Base-by-base conservation (phyloP, 768 basidiomycete genomes). In the Lactarius vividus region DNA sequence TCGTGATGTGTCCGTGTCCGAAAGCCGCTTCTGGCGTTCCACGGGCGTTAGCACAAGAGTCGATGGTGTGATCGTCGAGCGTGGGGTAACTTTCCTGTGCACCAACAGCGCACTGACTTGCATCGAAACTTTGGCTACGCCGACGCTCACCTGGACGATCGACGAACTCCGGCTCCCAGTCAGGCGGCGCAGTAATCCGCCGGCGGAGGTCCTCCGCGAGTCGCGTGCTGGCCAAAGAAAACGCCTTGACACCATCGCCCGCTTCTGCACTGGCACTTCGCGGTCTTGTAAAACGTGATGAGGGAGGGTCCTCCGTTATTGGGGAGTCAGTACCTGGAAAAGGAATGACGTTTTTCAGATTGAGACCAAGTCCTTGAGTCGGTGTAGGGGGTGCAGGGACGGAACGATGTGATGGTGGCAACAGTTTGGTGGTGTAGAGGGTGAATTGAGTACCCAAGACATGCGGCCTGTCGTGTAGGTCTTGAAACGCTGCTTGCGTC, bases 401-500 rank as follows among this genome's bases (percentile, higher is more conserved):
- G 42, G 58, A 46, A 52, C 23, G 29, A 23, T 58, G 55, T 7
- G 59, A 33, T 5, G 60, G 54, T n/a, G 65, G 29, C 23, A 67
- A 18, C 20, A 64, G 33, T 53, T 66, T 63, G 18, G 64, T 65
- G 11, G 58, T 64, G 63, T 65, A 70, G 26, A 70, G 62, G 13
- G 56, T 23, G 31, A 70, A 61, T 57, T 68, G 66, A 33, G 61
- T 62, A 7, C 67, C 69, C 54, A 71, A 57, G 49, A 68, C 69
- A 57, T 69, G 70, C 23, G 65, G 61, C 58, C 57, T 68, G 37
- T 80, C 79, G 56, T 88, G 72, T 23, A 93, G 76, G 54, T 77
- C 77, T 55, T 75, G 74, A 70, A 78, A 81, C 16, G 90, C 89
- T 13, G 73, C 71, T 44, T 79, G 76, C 7, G 88, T 85, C 44